Evolutionary conservation across 2,329 filamentous ascomycete species (phyloP), one percentile per base, ranked within the genome.

Genomic region (Colletotrichum sp.): DNA sequence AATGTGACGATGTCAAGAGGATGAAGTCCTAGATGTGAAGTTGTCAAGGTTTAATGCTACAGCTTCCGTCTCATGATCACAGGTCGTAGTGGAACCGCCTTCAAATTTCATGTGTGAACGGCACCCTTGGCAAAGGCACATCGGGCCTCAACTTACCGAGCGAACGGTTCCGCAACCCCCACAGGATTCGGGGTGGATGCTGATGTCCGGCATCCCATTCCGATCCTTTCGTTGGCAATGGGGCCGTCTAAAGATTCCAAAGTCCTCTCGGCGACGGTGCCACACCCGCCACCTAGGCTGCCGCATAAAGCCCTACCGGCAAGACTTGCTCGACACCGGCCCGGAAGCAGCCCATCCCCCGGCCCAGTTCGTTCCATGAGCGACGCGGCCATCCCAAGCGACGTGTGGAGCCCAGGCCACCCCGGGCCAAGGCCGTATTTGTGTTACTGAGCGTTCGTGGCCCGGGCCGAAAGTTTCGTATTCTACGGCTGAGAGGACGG

Each of bases 401-500:
- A 12, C 26, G 28, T 55, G 55, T 55, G 10, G n/a, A 59, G 24
- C 21, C 39, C 21, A 34, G 64, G 63, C 70, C 69, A 73, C 10
- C 32, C 70, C 70, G 73, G 63, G 7, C 32, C 28, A 28, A 12
- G 9, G 34, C 36, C 59, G 30, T 44, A 26, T 12, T 63, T n/a
- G 32, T 21, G 39, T 57, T 15, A 21, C 15, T 28, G 21, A 28
- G 34, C 26, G 62, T 63, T 55, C 69, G 24, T 75, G 69, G 64
- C 59, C 49, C 73, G 73, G 63, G 39, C 73, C 73, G 69, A 60
- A 57, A 62, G 36, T 72, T 66, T 71, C 44, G 59, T 32, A 7
- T 7, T n/a, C 21, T 28, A 18, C 49, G 26, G 73, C 26, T 57
- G 28, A 24, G 28, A 15, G 12, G 52, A 15, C 28, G 13, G 26